These are phyloP conservation scores for Beauveria pseudobassiana DNA, from an alignment of 2,329 filamentous ascomycete genomes.

Conservation along the genomic window DNA sequence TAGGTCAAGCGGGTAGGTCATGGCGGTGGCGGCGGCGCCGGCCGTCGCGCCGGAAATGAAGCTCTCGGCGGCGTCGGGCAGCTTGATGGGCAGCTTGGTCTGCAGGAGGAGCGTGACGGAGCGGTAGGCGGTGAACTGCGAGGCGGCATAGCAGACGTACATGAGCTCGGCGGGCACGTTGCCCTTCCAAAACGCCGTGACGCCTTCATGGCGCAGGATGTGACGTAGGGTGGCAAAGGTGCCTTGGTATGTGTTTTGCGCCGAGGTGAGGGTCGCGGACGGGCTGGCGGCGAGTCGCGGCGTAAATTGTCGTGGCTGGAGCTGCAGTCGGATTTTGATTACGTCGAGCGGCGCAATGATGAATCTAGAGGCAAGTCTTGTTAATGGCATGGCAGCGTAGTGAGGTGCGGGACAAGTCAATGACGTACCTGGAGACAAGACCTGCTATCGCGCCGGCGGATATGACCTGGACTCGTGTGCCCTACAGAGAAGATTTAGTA, in stretches of 20 bases:
- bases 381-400: conserved; percentile 10
- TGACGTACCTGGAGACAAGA: conserved; percentile 69
- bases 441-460: conserved; percentile 60
- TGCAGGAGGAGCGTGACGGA: conserved; percentile 62
- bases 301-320: conserved; percentile 80
- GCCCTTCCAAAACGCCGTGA: conserved; percentile 91
- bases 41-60: conserved; percentile 80
- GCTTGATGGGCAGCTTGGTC: conserved; percentile 31
- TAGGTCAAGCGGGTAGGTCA: conserved; percentile 89
- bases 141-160: conserved; percentile 83
- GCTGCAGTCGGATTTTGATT: conserved; percentile 93
- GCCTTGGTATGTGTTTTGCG: conserved; percentile 56
- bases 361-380: conserved; percentile 50
- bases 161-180: conserved; percentile 93
- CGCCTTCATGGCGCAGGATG: conserved; percentile 73
- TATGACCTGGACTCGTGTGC: conserved; percentile 49
- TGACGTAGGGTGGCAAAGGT: conserved; percentile 67
- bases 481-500: conserved; percentile 27
- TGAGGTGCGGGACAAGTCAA: not conserved
- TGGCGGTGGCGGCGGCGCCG: conserved; percentile 72
- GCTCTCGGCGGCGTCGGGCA: conserved; percentile 64
- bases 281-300: conserved; percentile 52
- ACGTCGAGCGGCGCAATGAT: conserved; percentile 93
- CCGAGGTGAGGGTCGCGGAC: conserved; percentile 28
- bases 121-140: conserved; percentile 87